Base-by-base conservation (phyloP, 169 alveolate genomes). In the Cryptosporidium viatorum region DNA sequence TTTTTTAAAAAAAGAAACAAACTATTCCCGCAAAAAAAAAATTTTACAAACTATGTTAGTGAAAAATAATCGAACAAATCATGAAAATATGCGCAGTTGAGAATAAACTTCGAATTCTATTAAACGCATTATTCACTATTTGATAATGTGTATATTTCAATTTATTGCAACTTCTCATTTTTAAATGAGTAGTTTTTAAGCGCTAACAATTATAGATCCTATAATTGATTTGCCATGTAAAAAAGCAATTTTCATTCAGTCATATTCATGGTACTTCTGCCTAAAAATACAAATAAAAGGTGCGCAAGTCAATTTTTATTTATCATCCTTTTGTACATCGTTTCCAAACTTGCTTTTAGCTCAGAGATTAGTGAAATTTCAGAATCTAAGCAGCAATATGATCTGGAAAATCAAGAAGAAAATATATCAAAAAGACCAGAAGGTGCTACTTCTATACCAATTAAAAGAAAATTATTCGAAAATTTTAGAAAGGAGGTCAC, bases 131-230 rank as follows among this genome's bases (percentile, higher is more conserved):
- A 55, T 55, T 14, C 16, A 0, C 31, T 55, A n/a, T 8, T 2
- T 26, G 5, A 3, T 23, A 55, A 21, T 55, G 7, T 23, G 2
- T 55, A 23, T 55, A 8, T 52, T 52, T 55, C 67, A 23, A 23
- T 55, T n/a, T 55, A 23, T 21, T 5, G 12, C 12, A 55, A 55
- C 5, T 48, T 48, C 5, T 48, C 12, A 16, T 48, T 48, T 41
- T 48, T 2, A 48, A 48, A 48, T 48, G 12, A 16, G 9, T 55
- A 21, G 37, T 55, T 21, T 4, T 55, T 55, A 55, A 65, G 71
- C 71, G 71, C 71, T 65, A 31, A 65, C 50, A 65, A 65, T 65
- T 65, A 33, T 65, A 65, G 71, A 65, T 65, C 71, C 26, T 59
- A 16, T 48, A 5, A 55, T 26, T 23, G n/a, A 55, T 26, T 55